A percentile compares a stretch with the other conserved stretches of the same genome.
Conservation (phyloP, 345 rosid species). For the Citrus unshiu region DNA sequence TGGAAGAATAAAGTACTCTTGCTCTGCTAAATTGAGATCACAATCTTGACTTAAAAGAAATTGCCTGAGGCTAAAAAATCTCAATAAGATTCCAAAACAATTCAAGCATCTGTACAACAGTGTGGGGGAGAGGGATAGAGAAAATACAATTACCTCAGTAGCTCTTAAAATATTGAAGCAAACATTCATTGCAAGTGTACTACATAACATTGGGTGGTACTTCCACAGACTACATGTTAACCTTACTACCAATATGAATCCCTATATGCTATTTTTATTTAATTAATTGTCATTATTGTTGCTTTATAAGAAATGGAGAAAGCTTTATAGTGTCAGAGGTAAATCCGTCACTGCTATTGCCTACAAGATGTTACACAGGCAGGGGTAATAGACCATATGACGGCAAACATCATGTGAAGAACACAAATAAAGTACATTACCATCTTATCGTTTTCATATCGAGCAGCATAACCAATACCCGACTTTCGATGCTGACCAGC, state of each 20-base stretch:
- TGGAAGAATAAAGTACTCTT: background rate
- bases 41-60: background rate
- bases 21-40: background rate
- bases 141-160: background rate
- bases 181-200: background rate
- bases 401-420: background rate
- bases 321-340: no score
- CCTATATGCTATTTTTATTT: background rate
- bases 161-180: background rate
- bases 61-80: background rate
- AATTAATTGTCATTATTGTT: background rate
- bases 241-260: background rate
- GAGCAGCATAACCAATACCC: constrained; percentile 91
- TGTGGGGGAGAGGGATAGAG: no score
- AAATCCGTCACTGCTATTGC: no score
- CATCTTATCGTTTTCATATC: constrained; percentile 93
- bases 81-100: background rate
- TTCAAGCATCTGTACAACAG: background rate
- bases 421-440: constrained; percentile 30
- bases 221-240: background rate
- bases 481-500: constrained; percentile 96
- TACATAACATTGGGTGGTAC: background rate
- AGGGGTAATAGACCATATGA: background rate
- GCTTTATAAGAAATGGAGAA: no score
- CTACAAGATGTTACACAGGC: background rate